phyloP scores from a whole-genome alignment of 331 rosid species.

The Ulmus americana region DNA sequence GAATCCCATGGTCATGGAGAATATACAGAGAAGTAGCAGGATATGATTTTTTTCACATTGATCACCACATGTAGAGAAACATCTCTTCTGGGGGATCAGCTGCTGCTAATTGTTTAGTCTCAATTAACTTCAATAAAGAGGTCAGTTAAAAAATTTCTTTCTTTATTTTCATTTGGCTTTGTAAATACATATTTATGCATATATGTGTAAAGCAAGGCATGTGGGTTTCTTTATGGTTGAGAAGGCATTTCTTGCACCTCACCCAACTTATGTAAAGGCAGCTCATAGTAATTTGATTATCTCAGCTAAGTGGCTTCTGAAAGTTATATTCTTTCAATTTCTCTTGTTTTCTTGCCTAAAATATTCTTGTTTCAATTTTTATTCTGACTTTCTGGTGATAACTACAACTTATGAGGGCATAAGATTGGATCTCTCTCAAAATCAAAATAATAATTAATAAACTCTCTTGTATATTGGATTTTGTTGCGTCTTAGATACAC shows the following conservation, averaged over 20 bases:
- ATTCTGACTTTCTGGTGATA: neutral
- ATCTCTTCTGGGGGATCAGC: slow-evolving; percentile 18
- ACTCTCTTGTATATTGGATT: too few relatives aligned
- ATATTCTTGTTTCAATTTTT: neutral
- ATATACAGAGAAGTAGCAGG: slow-evolving; percentile 22
- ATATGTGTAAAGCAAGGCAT: slow-evolving; percentile 26
- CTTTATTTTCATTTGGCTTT: slow-evolving; percentile 20
- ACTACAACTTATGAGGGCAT: too few relatives aligned
- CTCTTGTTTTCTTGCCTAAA: neutral
- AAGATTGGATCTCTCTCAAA: too few relatives aligned
- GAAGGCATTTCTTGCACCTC: slow-evolving; percentile 26
- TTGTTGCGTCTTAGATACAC: too few relatives aligned
- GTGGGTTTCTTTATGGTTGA: slow-evolving; percentile 22
- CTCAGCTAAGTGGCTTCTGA: slow-evolving; percentile 13
- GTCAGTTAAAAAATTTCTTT: slow-evolving; percentile 26
- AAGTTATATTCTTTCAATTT: neutral
- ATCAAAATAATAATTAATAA: too few relatives aligned
- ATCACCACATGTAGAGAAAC: slow-evolving; percentile 22
- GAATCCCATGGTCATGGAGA: slow-evolving; percentile 26
- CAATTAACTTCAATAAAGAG: slow-evolving; percentile 31
- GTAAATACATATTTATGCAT: slow-evolving; percentile 38
- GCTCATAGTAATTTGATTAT: slow-evolving; percentile 14
- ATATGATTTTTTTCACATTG: slow-evolving; percentile 22
- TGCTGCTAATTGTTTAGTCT: slow-evolving; percentile 22
- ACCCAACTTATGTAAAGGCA: slow-evolving; percentile 11